Base-by-base conservation (phyloP, 805 yeast species). In the Metschnikowia gelsemii region DNA sequence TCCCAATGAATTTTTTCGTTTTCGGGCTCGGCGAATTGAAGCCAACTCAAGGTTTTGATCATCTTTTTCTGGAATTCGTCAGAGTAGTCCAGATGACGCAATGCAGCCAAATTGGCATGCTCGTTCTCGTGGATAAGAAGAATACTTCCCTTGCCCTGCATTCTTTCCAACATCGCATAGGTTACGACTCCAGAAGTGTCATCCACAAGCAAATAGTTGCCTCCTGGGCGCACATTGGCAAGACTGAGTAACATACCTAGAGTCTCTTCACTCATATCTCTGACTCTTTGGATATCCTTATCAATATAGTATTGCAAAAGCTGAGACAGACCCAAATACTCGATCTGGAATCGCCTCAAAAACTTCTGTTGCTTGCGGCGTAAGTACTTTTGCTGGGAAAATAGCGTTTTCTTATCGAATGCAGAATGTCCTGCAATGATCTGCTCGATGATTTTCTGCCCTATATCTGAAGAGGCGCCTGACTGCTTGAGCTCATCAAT, bases 101-200 rank as follows among this genome's bases (percentile, higher is more conserved):
- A 64, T 0, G 86, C 78, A 45, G 84, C 84, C 20, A 82, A 66
- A 57, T 90, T 90, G 2, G 96, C 82, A 58, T 91, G 97, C 61
- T 93, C 99, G 62, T 88, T 88, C 58, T 93, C 99, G 63, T 93
- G 97, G 1, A 82, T 70, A 16, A 87, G 73, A 2, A 87, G 72
- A 32, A 93, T 79, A 3, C 71, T 58, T 8, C 83, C 83, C 38
- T 78, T 67, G 11, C 96, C 96, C 46, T 80, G 80, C 91, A 95
- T 87, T 58, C 97, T 73, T 60, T 93, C 99, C 63, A 93, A 59
- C 74, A 93, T 71, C 3, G 95, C 87, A 46, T 86, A 86, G 5
- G 86, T 77, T 1, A 93, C 59, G n/a, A 91, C 73, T 5, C 98
- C 96, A 23, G 96, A 90, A n/a, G 96, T 84, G 57, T 93, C 99